Base-by-base conservation (phyloP, 1,139 yeast species). In the Yamadazyma pseudoaaseri region DNA sequence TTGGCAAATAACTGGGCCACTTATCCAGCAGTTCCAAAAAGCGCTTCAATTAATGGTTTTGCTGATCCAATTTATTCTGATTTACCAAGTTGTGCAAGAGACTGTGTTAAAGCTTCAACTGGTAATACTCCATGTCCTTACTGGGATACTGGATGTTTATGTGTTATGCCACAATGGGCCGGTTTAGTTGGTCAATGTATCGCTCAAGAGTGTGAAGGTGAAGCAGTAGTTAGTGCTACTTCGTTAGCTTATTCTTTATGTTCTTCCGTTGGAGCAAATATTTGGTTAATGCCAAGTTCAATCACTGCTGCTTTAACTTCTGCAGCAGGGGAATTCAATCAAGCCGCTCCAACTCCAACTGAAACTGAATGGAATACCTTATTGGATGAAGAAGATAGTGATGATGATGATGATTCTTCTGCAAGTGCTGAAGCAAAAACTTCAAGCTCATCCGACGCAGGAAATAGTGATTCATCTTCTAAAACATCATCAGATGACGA, bases 91-190 rank as follows among this genome's bases (percentile, higher is more conserved):
- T 72, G 78, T 52, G 78, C 77, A 26, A 47, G 56, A 43, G 48
- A 51, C 3, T 71, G 77, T 57, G 73, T 65, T 9, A 54, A 57
- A 22, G 53, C 46, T 26, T 51, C 58, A 25, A 58, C 65, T n/a
- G 54, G 56, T 7, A 59, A 56, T 34, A 66, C 73, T 3, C 72
- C 72, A 25, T 71, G 77, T 47, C 77, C 77, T 26, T 70, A 70
- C 53, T 71, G 77, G 77, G 77, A 71, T 45, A 67, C 77, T 18
- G 77, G 77, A 3, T 71, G 77, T 44, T 60, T 71, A 46, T 71
- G 77, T 53, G 73, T 70, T 15, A 71, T 72, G 73, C 70, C 73
- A 10, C 69, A 64, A 45, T 71, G 73, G 73, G 56, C 68, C 20
- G 73, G 72, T 3, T 45, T 50, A 35, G 76, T 72, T 4, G 78